Percentiles rank a stretch among this genome's conserved stretches.
These are phyloP conservation scores for Coemansia sp. DNA, from an alignment of 192 early-diverging fungal species.

Conservation along the genomic window DNA sequence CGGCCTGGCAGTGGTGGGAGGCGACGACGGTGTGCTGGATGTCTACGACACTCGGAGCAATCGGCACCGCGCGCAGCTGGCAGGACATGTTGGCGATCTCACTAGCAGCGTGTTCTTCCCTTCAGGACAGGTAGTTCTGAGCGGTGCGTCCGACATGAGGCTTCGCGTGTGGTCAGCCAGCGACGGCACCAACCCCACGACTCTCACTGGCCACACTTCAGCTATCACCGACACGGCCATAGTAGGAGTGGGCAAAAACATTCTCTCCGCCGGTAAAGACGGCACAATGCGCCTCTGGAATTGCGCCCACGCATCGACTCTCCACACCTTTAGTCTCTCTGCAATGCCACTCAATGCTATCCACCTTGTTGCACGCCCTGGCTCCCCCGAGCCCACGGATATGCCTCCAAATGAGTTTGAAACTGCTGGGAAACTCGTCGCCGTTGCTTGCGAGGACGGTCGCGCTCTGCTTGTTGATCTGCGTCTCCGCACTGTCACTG, in stretches of 20 bases:
- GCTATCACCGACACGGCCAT: constrained; percentile 64
- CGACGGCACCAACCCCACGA: constrained; percentile 71
- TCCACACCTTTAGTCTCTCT: constrained; percentile 34
- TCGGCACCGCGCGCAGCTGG: constrained; percentile 19
- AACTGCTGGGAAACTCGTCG: constrained; percentile 14
- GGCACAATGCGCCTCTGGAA: constrained; percentile 45
- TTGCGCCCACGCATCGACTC: constrained; percentile 19
- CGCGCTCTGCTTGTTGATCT: constrained; percentile 26
- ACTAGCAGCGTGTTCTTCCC: constrained; percentile 69
- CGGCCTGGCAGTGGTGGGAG: constrained; percentile 35
- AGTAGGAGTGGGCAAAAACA: constrained; percentile 60
- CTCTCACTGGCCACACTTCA: constrained; percentile 62
- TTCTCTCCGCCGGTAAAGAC: constrained; percentile 53
- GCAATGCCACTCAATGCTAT: constrained; percentile 20
- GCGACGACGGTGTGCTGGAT: constrained; percentile 34
- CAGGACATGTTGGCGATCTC: constrained; percentile 65
- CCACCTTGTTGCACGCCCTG: not conserved
- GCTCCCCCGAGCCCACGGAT: not conserved
- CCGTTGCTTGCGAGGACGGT: constrained; percentile 40
- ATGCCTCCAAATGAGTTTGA: constrained; percentile 14
- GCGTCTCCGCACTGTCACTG: constrained; percentile 1
- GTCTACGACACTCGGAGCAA: constrained; percentile 30
- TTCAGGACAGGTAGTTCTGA: constrained; percentile 67
- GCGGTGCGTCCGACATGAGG: constrained; percentile 63
- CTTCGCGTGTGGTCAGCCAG: constrained; percentile 70